Percentiles rank a stretch among this genome's conserved stretches.
These are phyloP conservation scores for Marasmius fiardii DNA, from an alignment of 1,284 basidiomycete genomes.

Conservation along the genomic window DNA sequence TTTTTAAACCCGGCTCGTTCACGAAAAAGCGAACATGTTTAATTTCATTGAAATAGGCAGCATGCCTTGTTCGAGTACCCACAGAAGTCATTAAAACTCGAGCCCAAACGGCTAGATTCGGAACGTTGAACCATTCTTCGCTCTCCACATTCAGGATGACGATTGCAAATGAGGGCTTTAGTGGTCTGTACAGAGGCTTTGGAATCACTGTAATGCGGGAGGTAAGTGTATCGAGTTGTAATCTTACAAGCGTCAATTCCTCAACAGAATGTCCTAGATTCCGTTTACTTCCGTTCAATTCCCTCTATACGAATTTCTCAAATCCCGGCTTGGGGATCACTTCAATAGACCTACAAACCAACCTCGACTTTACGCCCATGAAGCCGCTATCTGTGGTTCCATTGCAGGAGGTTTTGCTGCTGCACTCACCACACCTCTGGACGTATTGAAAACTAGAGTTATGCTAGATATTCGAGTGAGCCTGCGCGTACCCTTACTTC, in stretches of 20 bases:
- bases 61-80: constrained; percentile 91
- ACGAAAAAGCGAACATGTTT: constrained; percentile 12
- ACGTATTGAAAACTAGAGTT: constrained; percentile 95
- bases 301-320: constrained; percentile 92
- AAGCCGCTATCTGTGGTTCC: constrained; percentile 91
- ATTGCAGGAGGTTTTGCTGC: constrained; percentile 91
- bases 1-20: constrained; percentile 2
- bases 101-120: constrained; percentile 45
- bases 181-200: constrained; percentile 46
- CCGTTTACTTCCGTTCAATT: constrained; percentile 99
- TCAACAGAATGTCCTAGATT: constrained; percentile 51
- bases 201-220: constrained; percentile 46
- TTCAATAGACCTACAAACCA: constrained; percentile 43
- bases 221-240: constrained; percentile 22
- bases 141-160: constrained; percentile 36
- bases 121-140: constrained; percentile 36
- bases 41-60: constrained; percentile 52
- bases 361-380: constrained; percentile 60
- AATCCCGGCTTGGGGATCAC: constrained; percentile 54
- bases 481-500: constrained; percentile 2
- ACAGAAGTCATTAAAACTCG: constrained; percentile 93
- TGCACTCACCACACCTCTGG: constrained; percentile 89
- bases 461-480: constrained; percentile 89
- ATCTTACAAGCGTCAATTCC: background rate
- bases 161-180: constrained; percentile 31